Evolutionary conservation across 305 asterid species (phyloP).

Genomic region (Solanum hybrid): DNA sequence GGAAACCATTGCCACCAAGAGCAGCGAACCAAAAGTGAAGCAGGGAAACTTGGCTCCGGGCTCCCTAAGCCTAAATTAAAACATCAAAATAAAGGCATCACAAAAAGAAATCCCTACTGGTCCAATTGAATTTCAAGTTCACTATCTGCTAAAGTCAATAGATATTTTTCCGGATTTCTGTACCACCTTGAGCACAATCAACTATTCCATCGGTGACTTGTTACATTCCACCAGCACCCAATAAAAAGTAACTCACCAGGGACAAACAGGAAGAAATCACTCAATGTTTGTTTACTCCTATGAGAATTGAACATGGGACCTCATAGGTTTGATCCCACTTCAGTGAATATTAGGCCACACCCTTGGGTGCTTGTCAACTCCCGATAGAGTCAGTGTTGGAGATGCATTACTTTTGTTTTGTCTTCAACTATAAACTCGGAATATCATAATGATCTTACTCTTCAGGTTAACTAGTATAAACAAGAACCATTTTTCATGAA

Average conservation of each 20-base stretch:
- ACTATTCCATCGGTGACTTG: not conserved
- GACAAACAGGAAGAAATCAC: not conserved
- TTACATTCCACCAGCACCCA: not conserved
- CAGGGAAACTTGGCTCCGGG: not conserved
- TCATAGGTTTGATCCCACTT: not conserved
- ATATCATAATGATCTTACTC: not conserved
- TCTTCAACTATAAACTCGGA: not conserved
- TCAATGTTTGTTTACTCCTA: not conserved
- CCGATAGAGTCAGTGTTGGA: not conserved
- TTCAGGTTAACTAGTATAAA: not conserved
- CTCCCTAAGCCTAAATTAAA: not conserved
- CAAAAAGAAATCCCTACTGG: not conserved
- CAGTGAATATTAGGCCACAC: not conserved
- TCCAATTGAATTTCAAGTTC: not conserved
- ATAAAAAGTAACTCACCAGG: not conserved
- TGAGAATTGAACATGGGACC: not conserved
- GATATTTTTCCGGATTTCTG: not conserved
- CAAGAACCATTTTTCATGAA: not conserved
- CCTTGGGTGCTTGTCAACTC: not conserved
- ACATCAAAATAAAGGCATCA: not conserved
- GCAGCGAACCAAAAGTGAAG: constrained; percentile 20
- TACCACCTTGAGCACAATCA: not conserved
- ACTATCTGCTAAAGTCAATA: not conserved
- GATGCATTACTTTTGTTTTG: not conserved
- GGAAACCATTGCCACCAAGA: constrained; percentile 15